A percentile compares a stretch with the other conserved stretches of the same genome.
Evolutionary conservation across 352 stramenopile genomes (phyloP).

Genomic region (Thalassiosira mediterranea): DNA sequence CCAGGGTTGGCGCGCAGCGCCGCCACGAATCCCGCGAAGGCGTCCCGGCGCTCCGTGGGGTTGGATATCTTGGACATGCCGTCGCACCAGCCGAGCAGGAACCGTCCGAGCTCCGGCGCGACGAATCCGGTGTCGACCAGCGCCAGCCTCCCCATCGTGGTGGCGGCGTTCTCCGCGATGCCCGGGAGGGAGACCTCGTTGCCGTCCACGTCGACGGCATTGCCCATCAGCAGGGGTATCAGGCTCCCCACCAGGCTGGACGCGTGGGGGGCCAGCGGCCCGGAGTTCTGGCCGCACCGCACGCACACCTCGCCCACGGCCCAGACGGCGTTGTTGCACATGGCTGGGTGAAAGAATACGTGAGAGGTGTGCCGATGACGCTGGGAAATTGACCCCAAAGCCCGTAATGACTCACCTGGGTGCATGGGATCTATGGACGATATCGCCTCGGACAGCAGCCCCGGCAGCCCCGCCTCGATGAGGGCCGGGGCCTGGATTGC

Average conservation of each 20-base stretch:
- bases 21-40: slow-evolving; percentile 74
- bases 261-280: slow-evolving; percentile 61
- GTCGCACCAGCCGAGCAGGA: slow-evolving; percentile 76
- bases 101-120: slow-evolving; percentile 69
- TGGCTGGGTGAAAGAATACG: no score
- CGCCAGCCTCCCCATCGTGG: slow-evolving; percentile 72
- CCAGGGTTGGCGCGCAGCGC: slow-evolving; percentile 76
- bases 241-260: slow-evolving; percentile 62
- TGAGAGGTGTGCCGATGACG: no score
- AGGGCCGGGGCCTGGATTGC: slow-evolving; percentile 67
- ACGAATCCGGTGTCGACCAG: slow-evolving; percentile 75
- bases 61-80: slow-evolving; percentile 76
- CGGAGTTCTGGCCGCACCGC: slow-evolving; percentile 65
- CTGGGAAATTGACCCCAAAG: no score
- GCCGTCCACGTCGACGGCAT: slow-evolving; percentile 57
- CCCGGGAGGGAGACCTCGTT: slow-evolving; percentile 52
- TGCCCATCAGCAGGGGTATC: slow-evolving; percentile 79
- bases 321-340: slow-evolving; percentile 82
- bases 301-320: slow-evolving; percentile 80
- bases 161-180: slow-evolving; percentile 76
- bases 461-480: slow-evolving; percentile 61
- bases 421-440: slow-evolving; percentile 63
- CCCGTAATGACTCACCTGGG: no score
- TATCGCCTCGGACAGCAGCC: slow-evolving; percentile 69
- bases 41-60: slow-evolving; percentile 67